A percentile compares a stretch with the other conserved stretches of the same genome.
Conservation (phyloP, 805 yeast genomes). For the Teunomyces stri region DNA sequence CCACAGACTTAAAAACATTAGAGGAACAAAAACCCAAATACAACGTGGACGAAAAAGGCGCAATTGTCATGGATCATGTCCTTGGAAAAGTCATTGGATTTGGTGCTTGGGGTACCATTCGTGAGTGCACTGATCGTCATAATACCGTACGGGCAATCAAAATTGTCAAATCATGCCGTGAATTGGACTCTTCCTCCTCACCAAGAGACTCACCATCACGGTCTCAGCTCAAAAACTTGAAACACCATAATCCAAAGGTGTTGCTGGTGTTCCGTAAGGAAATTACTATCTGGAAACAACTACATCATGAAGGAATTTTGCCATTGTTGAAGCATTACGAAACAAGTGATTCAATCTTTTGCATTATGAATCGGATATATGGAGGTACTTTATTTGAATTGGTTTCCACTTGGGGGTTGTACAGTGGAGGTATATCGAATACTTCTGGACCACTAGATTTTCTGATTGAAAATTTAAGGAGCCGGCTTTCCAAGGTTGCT, state of each 20-base stretch:
- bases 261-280: slow-evolving; percentile 66
- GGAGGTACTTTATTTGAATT: slow-evolving; percentile 83
- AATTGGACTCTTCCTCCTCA: slow-evolving; percentile 13
- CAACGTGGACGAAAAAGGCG: slow-evolving; percentile 65
- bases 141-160: slow-evolving; percentile 56
- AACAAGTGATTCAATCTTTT: slow-evolving; percentile 61
- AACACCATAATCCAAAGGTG: slow-evolving; percentile 44
- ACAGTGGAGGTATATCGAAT: slow-evolving; percentile 23
- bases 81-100: slow-evolving; percentile 77
- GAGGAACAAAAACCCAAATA: slow-evolving; percentile 23
- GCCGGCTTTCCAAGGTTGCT: slow-evolving; percentile 34
- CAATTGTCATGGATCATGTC: slow-evolving; percentile 56
- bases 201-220: slow-evolving; percentile 8
- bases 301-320: slow-evolving; percentile 64
- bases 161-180: slow-evolving; percentile 42
- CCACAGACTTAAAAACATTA: slow-evolving; percentile 32
- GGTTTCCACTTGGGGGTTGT: slow-evolving; percentile 64
- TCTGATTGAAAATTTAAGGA: slow-evolving; percentile 21
- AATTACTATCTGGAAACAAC: slow-evolving; percentile 67
- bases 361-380: slow-evolving; percentile 63
- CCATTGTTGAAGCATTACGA: slow-evolving; percentile 62
- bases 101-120: slow-evolving; percentile 87
- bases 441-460: slow-evolving; percentile 28
- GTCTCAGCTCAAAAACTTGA: slow-evolving; percentile 6
- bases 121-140: slow-evolving; percentile 55